These are phyloP conservation scores for Candida easanensis DNA, from an alignment of 805 yeast species.

Conservation along the genomic window DNA sequence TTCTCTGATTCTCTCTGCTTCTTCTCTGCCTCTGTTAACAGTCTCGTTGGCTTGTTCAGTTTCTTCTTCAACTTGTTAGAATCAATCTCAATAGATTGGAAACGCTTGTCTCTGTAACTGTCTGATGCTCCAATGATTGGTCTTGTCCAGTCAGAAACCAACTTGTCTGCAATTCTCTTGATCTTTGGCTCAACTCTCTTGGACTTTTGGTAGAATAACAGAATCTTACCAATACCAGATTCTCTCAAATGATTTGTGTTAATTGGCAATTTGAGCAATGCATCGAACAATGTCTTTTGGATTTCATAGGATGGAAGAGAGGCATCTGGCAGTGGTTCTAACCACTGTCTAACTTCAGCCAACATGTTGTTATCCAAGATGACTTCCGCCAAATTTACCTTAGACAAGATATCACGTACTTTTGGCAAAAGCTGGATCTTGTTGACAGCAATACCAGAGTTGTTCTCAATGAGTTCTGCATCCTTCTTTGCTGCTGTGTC, in stretches of 20 bases:
- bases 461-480: conserved; percentile 47
- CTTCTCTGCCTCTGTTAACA: conserved; percentile 6
- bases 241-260: conserved; percentile 95
- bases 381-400: conserved; percentile 85
- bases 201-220: conserved; percentile 89
- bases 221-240: conserved; percentile 89
- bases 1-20: conserved; percentile 36
- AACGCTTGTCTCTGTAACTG: conserved; percentile 83
- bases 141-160: conserved; percentile 97
- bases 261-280: conserved; percentile 78
- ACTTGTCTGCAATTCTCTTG: conserved; percentile 83
- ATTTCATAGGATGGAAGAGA: conserved; percentile 97
- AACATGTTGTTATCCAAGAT: conserved; percentile 89
- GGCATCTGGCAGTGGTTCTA: conserved; percentile 97
- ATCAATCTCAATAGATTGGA: conserved; percentile 67
- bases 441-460: conserved; percentile 48
- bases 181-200: conserved; percentile 84
- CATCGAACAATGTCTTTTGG: conserved; percentile 79
- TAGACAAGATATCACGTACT: conserved; percentile 71
- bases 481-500: conserved; percentile 80
- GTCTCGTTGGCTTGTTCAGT: conserved; percentile 11
- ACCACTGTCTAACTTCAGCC: conserved; percentile 94
- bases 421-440: conserved; percentile 78
- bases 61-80: conserved; percentile 28
- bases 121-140: conserved; percentile 96